Percentiles rank a stretch among this genome's conserved stretches.
These are phyloP conservation scores for Leucocoprinus leucothites DNA, from an alignment of 768 basidiomycete genomes.

Conservation along the genomic window DNA sequence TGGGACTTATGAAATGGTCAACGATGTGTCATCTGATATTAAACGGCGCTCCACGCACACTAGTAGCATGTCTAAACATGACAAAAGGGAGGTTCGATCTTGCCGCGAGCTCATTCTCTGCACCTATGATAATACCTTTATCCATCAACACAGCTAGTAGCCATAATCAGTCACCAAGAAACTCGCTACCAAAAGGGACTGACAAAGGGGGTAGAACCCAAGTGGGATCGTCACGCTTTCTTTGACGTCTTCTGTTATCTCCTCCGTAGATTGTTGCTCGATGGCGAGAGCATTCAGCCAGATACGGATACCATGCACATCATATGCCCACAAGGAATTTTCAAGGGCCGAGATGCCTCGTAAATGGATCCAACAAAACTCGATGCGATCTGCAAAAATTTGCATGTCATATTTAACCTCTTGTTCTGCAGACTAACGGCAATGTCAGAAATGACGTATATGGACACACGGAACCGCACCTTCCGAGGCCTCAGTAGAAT, in stretches of 20 bases:
- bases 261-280: conserved; percentile 50
- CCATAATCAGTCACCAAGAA: conserved; percentile 10
- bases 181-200: conserved; percentile 18
- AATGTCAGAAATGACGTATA: background rate
- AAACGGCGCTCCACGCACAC: conserved; percentile 45
- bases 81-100: conserved; percentile 80
- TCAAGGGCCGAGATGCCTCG: conserved; percentile 90
- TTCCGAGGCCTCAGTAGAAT: conserved; percentile 88
- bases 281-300: conserved; percentile 97
- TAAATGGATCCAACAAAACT: conserved; percentile 98
- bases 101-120: conserved; percentile 81
- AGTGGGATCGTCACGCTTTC: conserved; percentile 92
- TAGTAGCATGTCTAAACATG: conserved; percentile 89
- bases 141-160: conserved; percentile 91
- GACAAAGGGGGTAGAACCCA: conserved; percentile 96
- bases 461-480: conserved; percentile 36
- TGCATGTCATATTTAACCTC: conserved; percentile 98
- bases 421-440: conserved; percentile 64
- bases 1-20: conserved; percentile 61
- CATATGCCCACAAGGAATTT: conserved; percentile 97
- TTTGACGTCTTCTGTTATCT: conserved; percentile 57
- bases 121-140: conserved; percentile 97
- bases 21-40: background rate
- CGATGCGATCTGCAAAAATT: conserved; percentile 93
- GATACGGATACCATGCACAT: conserved; percentile 82